Conservation (phyloP, 2,329 filamentous ascomycete species). For the Setomelanomma holmii region DNA sequence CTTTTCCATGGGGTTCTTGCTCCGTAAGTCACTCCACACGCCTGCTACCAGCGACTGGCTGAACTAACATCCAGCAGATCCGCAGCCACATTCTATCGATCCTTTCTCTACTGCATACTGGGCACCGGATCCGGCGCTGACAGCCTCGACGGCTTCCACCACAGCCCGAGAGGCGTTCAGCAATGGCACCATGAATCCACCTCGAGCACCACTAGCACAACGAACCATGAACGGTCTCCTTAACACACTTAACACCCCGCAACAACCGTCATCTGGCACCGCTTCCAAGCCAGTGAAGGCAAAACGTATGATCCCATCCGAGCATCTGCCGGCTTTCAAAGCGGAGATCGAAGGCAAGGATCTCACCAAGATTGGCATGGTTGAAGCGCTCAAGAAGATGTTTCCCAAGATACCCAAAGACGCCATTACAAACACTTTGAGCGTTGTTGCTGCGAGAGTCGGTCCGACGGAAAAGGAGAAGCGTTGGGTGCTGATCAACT, state of each 20-base stretch:
- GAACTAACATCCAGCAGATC: slow-evolving; percentile 44
- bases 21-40: slow-evolving; percentile 59
- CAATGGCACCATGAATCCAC: slow-evolving; percentile 48
- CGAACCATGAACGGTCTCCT: slow-evolving; percentile 45
- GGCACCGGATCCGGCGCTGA: slow-evolving; percentile 51
- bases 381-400: slow-evolving; percentile 77
- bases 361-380: slow-evolving; percentile 75
- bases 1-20: slow-evolving; percentile 77
- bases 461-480: slow-evolving; percentile 69
- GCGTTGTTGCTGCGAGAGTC: slow-evolving; percentile 68
- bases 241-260: slow-evolving; percentile 36
- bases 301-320: slow-evolving; percentile 61
- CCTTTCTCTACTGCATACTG: slow-evolving; percentile 87
- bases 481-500: slow-evolving; percentile 60
- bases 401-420: slow-evolving; percentile 75
- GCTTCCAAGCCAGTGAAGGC: slow-evolving; percentile 46
- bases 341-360: slow-evolving; percentile 72
- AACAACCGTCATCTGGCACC: slow-evolving; percentile 21
- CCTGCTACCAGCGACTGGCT: not conserved
- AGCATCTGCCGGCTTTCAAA: slow-evolving; percentile 72
- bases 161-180: slow-evolving; percentile 21
- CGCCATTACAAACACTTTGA: slow-evolving; percentile 74
- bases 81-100: slow-evolving; percentile 70
- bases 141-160: slow-evolving; percentile 9
- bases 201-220: slow-evolving; percentile 51